Percentiles rank a stretch among this genome's conserved stretches.
These are phyloP conservation scores for Ustulina deusta DNA, from an alignment of 2,329 filamentous ascomycete genomes.

Conservation along the genomic window DNA sequence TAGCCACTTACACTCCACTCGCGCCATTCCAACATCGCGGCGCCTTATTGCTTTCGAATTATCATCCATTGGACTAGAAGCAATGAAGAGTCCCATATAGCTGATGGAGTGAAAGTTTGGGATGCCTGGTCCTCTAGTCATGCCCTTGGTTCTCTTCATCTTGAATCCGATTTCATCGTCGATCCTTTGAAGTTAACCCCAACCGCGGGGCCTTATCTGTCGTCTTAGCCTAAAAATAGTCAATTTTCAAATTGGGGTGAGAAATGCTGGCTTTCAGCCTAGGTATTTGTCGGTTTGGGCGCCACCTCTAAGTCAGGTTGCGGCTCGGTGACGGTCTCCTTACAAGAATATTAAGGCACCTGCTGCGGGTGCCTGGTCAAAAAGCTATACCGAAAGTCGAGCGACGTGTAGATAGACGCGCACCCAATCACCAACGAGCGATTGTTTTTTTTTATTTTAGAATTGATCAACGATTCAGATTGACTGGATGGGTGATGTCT, in stretches of 20 bases:
- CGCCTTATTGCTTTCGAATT: neutral
- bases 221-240: conserved; percentile 40
- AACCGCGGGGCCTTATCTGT: neutral
- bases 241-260: conserved; percentile 3
- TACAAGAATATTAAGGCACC: conserved; percentile 25
- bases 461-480: neutral
- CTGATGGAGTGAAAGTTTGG: neutral
- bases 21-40: too few species aligned
- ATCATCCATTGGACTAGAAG: neutral
- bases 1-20: too few species aligned
- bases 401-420: neutral
- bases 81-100: neutral
- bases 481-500: neutral
- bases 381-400: neutral
- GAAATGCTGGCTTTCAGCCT: neutral
- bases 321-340: conserved; percentile 19
- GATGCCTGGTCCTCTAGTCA: neutral
- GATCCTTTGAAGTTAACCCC: neutral
- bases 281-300: conserved; percentile 11
- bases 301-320: conserved; percentile 31
- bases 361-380: conserved; percentile 8
- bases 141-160: neutral
- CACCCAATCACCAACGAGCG: neutral
- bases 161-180: neutral
- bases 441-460: neutral